phyloP scores from a whole-genome alignment of 495 filamentous ascomycete species.

The Hyaloscypha finlandica region DNA sequence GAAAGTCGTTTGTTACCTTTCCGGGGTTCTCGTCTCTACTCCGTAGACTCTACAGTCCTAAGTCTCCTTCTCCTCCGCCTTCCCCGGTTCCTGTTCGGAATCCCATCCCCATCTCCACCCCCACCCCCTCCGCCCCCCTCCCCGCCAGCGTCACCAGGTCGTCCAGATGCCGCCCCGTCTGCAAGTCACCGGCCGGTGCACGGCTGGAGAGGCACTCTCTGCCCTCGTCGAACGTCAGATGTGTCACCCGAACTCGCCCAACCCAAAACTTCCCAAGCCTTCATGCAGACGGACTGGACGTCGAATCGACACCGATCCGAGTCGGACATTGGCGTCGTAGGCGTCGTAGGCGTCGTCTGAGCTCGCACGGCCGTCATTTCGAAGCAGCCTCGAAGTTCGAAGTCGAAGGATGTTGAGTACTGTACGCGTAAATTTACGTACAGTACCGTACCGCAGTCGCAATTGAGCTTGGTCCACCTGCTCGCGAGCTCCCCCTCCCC shows the following conservation, averaged over 20 bases:
- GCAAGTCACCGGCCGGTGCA: not conserved
- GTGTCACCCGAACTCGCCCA: not conserved
- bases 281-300: not conserved
- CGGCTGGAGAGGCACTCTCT: not conserved
- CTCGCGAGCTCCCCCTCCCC: conserved; percentile 6
- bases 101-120: not conserved
- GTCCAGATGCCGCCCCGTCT: not conserved
- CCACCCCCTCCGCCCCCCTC: not conserved
- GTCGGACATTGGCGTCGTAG: not conserved
- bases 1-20: not conserved
- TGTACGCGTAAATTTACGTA: too few species aligned
- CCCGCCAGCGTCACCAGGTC: not conserved
- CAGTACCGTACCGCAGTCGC: too few species aligned
- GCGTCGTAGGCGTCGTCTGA: not conserved
- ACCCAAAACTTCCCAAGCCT: not conserved
- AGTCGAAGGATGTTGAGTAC: not conserved
- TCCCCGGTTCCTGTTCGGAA: not conserved
- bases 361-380: conserved; percentile 10
- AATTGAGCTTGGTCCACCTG: conserved; percentile 26
- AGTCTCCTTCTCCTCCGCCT: not conserved
- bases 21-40: too few species aligned
- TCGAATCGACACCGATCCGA: not conserved
- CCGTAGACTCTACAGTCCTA: not conserved
- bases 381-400: conserved; percentile 9
- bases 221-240: not conserved